Evolutionary conservation across 768 basidiomycete species (phyloP).

Genomic region (Phylloporus sp.): DNA sequence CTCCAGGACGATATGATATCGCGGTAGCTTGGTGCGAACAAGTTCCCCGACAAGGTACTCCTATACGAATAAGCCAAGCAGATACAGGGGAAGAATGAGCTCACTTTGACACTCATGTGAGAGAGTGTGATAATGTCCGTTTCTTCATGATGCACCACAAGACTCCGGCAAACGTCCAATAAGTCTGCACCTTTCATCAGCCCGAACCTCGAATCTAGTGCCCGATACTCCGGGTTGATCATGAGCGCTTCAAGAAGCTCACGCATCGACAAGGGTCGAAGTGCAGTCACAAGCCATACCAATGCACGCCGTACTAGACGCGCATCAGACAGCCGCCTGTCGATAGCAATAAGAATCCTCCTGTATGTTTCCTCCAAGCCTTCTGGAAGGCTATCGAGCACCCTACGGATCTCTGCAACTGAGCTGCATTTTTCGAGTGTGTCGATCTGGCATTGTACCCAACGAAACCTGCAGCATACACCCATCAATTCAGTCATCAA

Average conservation of each 20-base stretch:
- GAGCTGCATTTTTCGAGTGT: background rate
- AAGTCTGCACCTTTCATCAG: background rate
- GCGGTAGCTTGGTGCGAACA: background rate
- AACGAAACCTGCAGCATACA: background rate
- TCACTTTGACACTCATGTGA: slow-evolving; percentile 13
- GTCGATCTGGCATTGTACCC: background rate
- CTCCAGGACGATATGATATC: slow-evolving; percentile 2
- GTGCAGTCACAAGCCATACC: slow-evolving; percentile 5
- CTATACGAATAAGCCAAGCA: background rate
- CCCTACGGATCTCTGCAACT: background rate
- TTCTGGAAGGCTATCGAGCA: slow-evolving; percentile 3
- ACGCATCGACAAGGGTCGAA: background rate
- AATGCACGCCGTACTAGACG: background rate
- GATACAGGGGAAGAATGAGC: background rate
- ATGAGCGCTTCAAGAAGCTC: slow-evolving; percentile 5
- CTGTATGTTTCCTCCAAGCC: slow-evolving; percentile 16
- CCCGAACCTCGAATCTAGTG: background rate
- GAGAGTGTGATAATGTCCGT: slow-evolving; percentile 4
- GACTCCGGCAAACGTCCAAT: background rate
- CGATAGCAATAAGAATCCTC: slow-evolving; percentile 9
- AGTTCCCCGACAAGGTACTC: slow-evolving; percentile 8
- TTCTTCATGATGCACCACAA: slow-evolving; percentile 3
- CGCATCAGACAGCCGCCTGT: background rate
- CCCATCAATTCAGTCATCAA: background rate
- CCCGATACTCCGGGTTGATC: background rate